Evolutionary conservation across 371 early-diverging fungal genomes (phyloP), one percentile per base, ranked within the genome.

Genomic region (Gilbertella persicaria): DNA sequence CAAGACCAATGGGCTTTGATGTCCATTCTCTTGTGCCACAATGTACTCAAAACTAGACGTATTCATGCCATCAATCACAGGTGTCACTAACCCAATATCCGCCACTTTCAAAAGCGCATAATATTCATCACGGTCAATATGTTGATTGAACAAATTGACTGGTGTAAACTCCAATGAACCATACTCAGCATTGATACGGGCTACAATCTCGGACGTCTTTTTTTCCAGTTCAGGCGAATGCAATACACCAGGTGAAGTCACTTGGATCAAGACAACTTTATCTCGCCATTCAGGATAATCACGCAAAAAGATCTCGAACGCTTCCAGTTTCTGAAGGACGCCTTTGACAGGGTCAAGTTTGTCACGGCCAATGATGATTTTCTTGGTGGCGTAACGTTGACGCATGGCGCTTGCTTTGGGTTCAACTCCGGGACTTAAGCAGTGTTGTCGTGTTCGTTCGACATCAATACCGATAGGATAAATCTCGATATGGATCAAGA

Each of bases 61-160:
- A 73, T 99, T 99, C 99, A 99, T 99, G 35, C 99, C 99, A 66
- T 99, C 99, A 20, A 96, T 84, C 12, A 99, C 78, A 30, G 93
- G 88, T 5, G 99, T 99, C 45, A 99, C 93, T 19, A 99, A 66
- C 14, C 93, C 94, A 12, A 92, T 88, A 71, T 99, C 99, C 23
- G 98, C 98, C 2, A 94, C 83, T n/a, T 89, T 83, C 33, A 99
- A 81, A 14, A 99, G 75, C 0, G 99, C 99, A 62, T 91, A 91
- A 55, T 99, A 95, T 61, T 99, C 99, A 61, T 91, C 92, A 37
- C 88, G 88, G 36, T 91, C 91, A 29, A 99, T 91, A 51, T 93
- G 87, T 50, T 98, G 96, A 69, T 97, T 97, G 64, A 92, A 90
- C 66, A 96, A 88, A 66, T 96, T 90, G 14, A 97, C 90, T 19